Evolutionary conservation across 2,329 filamentous ascomycete genomes (phyloP), one percentile per base, ranked within the genome.

Genomic region (Claviceps sorghi): DNA sequence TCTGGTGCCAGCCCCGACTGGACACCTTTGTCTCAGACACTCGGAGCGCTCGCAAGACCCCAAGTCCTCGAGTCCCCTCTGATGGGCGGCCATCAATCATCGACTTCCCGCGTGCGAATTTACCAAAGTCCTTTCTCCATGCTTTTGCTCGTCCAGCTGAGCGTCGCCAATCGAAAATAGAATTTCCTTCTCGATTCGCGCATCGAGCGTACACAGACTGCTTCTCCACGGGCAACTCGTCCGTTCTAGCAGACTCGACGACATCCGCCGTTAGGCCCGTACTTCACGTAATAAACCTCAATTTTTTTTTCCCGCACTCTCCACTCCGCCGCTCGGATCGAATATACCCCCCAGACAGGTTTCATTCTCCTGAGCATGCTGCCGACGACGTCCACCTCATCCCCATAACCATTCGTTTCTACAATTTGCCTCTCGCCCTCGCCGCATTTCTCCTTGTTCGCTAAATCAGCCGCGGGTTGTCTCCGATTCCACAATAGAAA

Each of bases 191-290:
- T 36, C 44, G 42, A 17, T 45, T 50, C 32, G 41, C 41, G 19
- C 34, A 34, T 51, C 49, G 32, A 13, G 44, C 17, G 44, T 10
- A 29, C 15, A 17, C 41, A 38, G 44, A 53, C 19, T 44, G 11
- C 19, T 50, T 29, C 38, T 34, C 40, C 32, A 48, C 38, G 29
- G 36, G 17, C 34, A 29, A 22, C 52, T 42, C 26, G 34, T 44
- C 17, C 45, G 36, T 46, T 22, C 45, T 46, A 52, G 32, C 41
- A 46, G 22, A 47, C 32, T 49, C 41, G 44, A 50, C 43, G 48
- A 53, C 36, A 50, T 34, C 52, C 52, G 52, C 52, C 30, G 36
- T 4, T 17, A 17, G 50, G 36, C 45, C 44, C 50, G 13, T 22
- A 42, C 17, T n/a, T 36, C 29, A 48, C 47, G 19, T 9, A 49